Evolutionary conservation across 2,329 filamentous ascomycete genomes (phyloP).

Genomic region (Scedosporium dehoogii): DNA sequence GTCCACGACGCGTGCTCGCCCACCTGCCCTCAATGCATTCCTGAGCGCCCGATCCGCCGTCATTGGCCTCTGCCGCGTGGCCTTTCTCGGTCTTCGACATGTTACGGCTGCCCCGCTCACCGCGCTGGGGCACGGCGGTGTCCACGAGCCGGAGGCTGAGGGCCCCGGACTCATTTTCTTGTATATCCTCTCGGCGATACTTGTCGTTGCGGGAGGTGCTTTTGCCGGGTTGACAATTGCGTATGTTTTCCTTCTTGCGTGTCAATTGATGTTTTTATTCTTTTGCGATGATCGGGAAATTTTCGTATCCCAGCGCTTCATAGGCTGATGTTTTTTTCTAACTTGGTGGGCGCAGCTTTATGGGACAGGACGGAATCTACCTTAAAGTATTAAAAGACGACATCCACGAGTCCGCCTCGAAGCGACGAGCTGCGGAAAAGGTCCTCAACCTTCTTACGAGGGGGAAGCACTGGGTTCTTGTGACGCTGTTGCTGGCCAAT

Average conservation of each 20-base stretch:
- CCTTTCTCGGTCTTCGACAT: constrained; percentile 38
- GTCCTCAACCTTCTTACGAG: constrained; percentile 72
- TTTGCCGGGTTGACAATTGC: constrained; percentile 93
- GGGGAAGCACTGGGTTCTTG: constrained; percentile 97
- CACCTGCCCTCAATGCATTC: constrained; percentile 1
- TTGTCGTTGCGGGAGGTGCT: constrained; percentile 81
- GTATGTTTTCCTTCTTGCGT: constrained; percentile 32
- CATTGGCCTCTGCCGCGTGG: constrained; percentile 40
- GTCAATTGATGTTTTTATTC: neutral
- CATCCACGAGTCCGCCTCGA: constrained; percentile 73
- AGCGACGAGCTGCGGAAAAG: constrained; percentile 59
- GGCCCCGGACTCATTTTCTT: constrained; percentile 72
- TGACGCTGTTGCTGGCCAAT: constrained; percentile 87
- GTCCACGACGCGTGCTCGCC: constrained; percentile 1
- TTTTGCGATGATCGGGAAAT: too few species aligned
- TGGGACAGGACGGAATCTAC: constrained; percentile 86
- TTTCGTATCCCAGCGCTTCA: neutral
- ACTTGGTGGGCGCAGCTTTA: constrained; percentile 28
- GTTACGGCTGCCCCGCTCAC: constrained; percentile 37
- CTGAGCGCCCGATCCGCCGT: constrained; percentile 34
- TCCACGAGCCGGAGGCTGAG: constrained; percentile 36
- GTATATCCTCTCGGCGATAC: constrained; percentile 62
- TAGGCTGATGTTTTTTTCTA: neutral
- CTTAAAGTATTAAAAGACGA: constrained; percentile 88
- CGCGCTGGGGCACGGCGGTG: constrained; percentile 21